These are phyloP conservation scores for Cercospora sp. DNA, from an alignment of 2,329 filamentous ascomycete species.

Conservation along the genomic window DNA sequence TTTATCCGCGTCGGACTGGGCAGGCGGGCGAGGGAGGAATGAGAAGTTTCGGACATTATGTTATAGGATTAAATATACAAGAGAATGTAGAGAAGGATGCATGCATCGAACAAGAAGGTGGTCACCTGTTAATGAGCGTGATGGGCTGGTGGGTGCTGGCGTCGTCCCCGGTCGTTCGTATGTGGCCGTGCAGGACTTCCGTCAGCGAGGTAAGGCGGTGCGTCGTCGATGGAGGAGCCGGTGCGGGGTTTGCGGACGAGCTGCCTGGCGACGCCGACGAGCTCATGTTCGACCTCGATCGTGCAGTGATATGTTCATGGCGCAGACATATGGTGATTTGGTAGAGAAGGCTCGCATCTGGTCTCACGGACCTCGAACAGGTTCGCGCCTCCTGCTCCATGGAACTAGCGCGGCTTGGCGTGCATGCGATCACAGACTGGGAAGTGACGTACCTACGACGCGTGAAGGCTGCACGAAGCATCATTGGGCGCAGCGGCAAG, in stretches of 20 bases:
- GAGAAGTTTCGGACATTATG: conserved; percentile 32
- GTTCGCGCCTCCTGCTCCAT: conserved; percentile 2
- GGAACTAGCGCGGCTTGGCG: neutral
- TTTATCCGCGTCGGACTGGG: conserved; percentile 30
- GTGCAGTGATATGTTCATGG: neutral
- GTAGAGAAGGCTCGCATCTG: neutral
- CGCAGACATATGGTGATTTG: neutral
- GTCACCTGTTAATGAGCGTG: conserved; percentile 31
- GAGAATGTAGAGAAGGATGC: conserved; percentile 3
- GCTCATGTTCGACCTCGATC: conserved; percentile 6
- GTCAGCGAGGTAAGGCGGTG: conserved; percentile 17
- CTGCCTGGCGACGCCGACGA: conserved; percentile 4
- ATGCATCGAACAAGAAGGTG: conserved; percentile 13
- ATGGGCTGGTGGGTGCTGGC: conserved; percentile 25
- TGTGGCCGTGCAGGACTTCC: conserved; percentile 20
- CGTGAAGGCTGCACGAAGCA: conserved; percentile 4
- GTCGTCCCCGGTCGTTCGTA: conserved; percentile 15
- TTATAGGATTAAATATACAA: conserved; percentile 3
- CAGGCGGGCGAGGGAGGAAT: conserved; percentile 29
- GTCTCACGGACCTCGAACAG: neutral
- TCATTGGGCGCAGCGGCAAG: conserved; percentile 1
- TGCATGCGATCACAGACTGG: neutral
- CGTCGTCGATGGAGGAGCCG: neutral
- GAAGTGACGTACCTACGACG: neutral
- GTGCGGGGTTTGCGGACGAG: neutral